Percentiles rank a stretch among this genome's conserved stretches.
Conservation (phyloP, 2,329 filamentous ascomycete genomes). For the Leptographium radiaticola region DNA sequence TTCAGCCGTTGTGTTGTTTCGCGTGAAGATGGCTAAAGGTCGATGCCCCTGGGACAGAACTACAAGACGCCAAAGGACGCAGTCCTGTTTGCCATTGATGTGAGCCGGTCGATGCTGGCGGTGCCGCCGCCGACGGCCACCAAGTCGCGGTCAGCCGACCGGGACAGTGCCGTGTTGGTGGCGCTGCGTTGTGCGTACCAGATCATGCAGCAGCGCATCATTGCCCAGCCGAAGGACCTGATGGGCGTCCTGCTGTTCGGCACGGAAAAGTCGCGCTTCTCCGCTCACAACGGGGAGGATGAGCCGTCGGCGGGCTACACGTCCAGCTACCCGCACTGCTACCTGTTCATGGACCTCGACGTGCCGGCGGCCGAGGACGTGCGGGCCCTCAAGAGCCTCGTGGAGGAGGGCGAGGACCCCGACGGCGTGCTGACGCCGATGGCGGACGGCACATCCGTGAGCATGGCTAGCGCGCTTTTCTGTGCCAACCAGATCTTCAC, state of each 20-base stretch:
- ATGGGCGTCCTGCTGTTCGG: slow-evolving; percentile 91
- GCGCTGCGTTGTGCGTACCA: slow-evolving; percentile 89
- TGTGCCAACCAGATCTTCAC: slow-evolving; percentile 96
- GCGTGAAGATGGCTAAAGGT: background rate
- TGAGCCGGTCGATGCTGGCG: slow-evolving; percentile 77
- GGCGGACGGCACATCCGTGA: slow-evolving; percentile 41
- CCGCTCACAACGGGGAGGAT: slow-evolving; percentile 17
- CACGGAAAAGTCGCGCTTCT: slow-evolving; percentile 71
- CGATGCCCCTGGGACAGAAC: slow-evolving; percentile 34
- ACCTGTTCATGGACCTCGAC: slow-evolving; percentile 78
- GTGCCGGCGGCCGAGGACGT: slow-evolving; percentile 80
- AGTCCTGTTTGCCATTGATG: slow-evolving; percentile 90
- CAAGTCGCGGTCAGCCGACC: slow-evolving; percentile 67
- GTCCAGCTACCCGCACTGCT: slow-evolving; percentile 76
- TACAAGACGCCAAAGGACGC: slow-evolving; percentile 94
- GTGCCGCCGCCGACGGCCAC: slow-evolving; percentile 49
- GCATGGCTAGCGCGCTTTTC: slow-evolving; percentile 84
- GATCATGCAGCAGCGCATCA: slow-evolving; percentile 96
- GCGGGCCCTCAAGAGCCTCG: slow-evolving; percentile 60
- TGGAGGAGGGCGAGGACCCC: slow-evolving; percentile 64
- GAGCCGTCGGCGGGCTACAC: slow-evolving; percentile 17
- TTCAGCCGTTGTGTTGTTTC: background rate
- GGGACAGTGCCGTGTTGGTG: slow-evolving; percentile 65
- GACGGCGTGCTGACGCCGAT: slow-evolving; percentile 58
- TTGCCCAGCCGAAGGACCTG: slow-evolving; percentile 92